Percentiles rank a stretch among this genome's conserved stretches.
Conservation (phyloP, 208 protist species). For the Endotrypanum monterogeii region DNA sequence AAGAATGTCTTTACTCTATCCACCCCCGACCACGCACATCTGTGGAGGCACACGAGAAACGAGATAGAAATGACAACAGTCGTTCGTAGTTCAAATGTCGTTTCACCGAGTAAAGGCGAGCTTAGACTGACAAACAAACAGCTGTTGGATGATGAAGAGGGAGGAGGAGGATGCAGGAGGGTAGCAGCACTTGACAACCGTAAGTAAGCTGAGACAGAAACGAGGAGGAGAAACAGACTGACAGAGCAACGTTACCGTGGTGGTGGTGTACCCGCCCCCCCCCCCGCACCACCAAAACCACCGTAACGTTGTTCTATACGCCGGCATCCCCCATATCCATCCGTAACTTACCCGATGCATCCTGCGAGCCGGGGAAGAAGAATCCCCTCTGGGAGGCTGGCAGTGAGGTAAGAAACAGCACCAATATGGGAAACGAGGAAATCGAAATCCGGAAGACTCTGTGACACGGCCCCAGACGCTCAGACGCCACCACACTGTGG, state of each 20-base stretch:
- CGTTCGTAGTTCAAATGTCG: not conserved
- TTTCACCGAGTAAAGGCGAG: not conserved
- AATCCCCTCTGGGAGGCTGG: not conserved
- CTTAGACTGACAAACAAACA: not conserved
- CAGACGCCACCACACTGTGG: not conserved
- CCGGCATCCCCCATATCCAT: not conserved
- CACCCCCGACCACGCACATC: not conserved
- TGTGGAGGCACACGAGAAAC: not conserved
- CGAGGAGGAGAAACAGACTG: not conserved
- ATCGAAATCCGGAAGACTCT: not conserved
- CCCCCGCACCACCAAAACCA: too few relatives aligned
- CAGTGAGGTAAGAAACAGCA: not conserved
- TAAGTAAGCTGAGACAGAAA: not conserved
- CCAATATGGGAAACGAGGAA: not conserved
- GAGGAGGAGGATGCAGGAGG: not conserved
- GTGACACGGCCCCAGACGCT: not conserved
- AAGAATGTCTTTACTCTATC: not conserved
- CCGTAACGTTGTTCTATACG: too few relatives aligned
- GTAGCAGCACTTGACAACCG: not conserved
- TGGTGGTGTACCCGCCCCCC: not conserved
- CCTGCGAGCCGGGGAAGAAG: not conserved
- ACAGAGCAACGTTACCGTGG: not conserved
- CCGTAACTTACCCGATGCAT: not conserved
- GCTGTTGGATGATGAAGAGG: not conserved
- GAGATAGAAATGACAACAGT: not conserved